A percentile compares a stretch with the other conserved stretches of the same genome.
Evolutionary conservation across 2,329 filamentous ascomycete species (phyloP).

Genomic region (Rutstroemia sydowiana): DNA sequence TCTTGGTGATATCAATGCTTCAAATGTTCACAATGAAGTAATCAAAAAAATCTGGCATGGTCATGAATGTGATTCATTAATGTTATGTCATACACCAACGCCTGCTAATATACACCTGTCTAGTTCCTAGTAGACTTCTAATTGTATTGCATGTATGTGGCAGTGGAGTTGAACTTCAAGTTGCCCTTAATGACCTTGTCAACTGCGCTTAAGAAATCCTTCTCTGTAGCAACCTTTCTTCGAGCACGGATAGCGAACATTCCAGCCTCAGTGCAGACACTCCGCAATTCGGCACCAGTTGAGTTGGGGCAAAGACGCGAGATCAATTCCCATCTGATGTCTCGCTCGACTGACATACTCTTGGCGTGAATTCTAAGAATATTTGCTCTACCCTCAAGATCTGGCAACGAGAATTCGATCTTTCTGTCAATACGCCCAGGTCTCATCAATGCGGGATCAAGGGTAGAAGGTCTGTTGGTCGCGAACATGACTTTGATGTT

Average conservation of each 20-base stretch:
- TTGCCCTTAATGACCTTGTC: constrained; percentile 99
- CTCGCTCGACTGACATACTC: constrained; percentile 98
- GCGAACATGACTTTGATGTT: constrained; percentile 99
- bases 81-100: constrained; percentile 28
- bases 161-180: constrained; percentile 98
- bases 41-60: background rate
- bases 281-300: constrained; percentile 90
- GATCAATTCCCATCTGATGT: constrained; percentile 98
- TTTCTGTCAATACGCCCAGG: constrained; percentile 96
- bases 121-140: constrained; percentile 40
- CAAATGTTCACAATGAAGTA: background rate
- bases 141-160: constrained; percentile 98
- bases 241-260: constrained; percentile 96
- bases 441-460: constrained; percentile 95
- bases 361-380: constrained; percentile 98
- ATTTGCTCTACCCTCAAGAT: constrained; percentile 94
- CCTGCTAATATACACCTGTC: constrained; percentile 28
- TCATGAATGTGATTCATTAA: constrained; percentile 18
- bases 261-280: constrained; percentile 94
- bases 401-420: constrained; percentile 96
- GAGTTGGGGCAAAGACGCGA: constrained; percentile 95
- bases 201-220: constrained; percentile 95
- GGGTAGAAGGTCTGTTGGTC: constrained; percentile 89
- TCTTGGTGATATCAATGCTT: background rate
- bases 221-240: constrained; percentile 96